phyloP scores from a whole-genome alignment of 345 rosid genomes.

The Clarkia xantiana region DNA sequence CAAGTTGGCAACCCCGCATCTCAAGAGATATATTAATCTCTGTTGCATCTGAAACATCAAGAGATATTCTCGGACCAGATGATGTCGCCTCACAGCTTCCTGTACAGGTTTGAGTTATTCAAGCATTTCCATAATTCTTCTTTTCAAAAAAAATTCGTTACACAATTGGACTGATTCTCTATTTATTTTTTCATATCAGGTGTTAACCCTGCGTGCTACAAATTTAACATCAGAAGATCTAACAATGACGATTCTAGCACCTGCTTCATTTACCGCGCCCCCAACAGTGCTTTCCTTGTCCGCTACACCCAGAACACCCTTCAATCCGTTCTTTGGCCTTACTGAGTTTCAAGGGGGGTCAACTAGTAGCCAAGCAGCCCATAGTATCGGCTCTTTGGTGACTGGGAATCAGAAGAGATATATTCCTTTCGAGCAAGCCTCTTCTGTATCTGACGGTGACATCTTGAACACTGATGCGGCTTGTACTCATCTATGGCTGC shows the following conservation, averaged over 20 bases:
- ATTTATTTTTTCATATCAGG: slow-evolving; percentile 29
- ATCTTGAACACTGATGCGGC: slow-evolving; percentile 56
- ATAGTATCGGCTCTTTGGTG: slow-evolving; percentile 14
- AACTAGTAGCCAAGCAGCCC: slow-evolving; percentile 24
- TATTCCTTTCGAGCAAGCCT: slow-evolving; percentile 26
- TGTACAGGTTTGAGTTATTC: slow-evolving; percentile 49
- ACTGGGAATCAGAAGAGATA: slow-evolving; percentile 22
- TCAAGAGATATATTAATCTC: slow-evolving; percentile 86
- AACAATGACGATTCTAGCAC: slow-evolving; percentile 82
- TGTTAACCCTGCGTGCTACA: slow-evolving; percentile 84
- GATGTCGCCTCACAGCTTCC: slow-evolving; percentile 68
- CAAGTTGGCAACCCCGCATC: slow-evolving; percentile 68
- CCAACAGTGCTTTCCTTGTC: slow-evolving; percentile 77
- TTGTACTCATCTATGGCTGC: slow-evolving; percentile 90
- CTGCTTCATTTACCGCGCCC: slow-evolving; percentile 75
- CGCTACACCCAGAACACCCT: slow-evolving; percentile 52
- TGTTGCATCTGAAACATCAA: slow-evolving; percentile 71
- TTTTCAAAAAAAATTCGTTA: neutral
- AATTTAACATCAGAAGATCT: slow-evolving; percentile 88
- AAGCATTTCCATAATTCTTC: neutral
- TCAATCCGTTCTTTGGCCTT: slow-evolving; percentile 51
- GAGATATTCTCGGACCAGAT: slow-evolving; percentile 42
- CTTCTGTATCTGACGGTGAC: slow-evolving; percentile 46
- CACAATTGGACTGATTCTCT: neutral
- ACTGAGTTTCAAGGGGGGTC: slow-evolving; percentile 41